phyloP scores from a whole-genome alignment of 177 flowering plant genomes.

The Vitis hybrid region DNA sequence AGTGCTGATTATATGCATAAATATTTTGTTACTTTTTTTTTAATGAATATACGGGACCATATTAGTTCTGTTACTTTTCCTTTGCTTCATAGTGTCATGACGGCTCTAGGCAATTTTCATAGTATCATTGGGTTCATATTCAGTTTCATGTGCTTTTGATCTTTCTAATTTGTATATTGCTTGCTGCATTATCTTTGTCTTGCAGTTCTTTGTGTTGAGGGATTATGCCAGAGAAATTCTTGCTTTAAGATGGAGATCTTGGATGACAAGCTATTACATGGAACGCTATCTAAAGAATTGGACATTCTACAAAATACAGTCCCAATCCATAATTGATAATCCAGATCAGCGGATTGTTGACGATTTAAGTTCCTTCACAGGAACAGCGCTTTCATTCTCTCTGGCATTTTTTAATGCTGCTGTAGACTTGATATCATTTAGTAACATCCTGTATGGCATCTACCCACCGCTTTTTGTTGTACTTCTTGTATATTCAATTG shows the following conservation, averaged over 20 bases:
- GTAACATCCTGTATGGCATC: conserved; percentile 88
- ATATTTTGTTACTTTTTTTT: too few species aligned
- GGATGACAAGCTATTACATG: conserved; percentile 96
- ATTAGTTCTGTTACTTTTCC: neutral
- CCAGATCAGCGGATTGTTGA: conserved; percentile 99
- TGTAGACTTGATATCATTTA: conserved; percentile 91
- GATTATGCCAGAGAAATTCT: conserved; percentile 91
- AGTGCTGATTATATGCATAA: too few species aligned
- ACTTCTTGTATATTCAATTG: conserved; percentile 80
- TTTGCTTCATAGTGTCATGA: neutral
- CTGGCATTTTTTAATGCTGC: conserved; percentile 85
- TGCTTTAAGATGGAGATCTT: conserved; percentile 91
- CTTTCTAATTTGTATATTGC: neutral
- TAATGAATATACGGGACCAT: too few species aligned
- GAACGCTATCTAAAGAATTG: conserved; percentile 80
- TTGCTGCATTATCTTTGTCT: conserved; percentile 6
- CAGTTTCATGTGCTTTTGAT: neutral
- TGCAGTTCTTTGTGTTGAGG: conserved; percentile 86
- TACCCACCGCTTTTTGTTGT: conserved; percentile 91
- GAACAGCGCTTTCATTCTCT: conserved; percentile 90
- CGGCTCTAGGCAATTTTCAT: neutral
- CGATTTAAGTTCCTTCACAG: conserved; percentile 93
- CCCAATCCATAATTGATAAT: conserved; percentile 89
- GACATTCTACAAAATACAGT: conserved; percentile 87
- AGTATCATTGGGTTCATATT: neutral